Percentiles rank a stretch among this genome's conserved stretches.
Evolutionary conservation across 306 rosid species (phyloP).

Genomic region (Lithocarpus polystachyus): DNA sequence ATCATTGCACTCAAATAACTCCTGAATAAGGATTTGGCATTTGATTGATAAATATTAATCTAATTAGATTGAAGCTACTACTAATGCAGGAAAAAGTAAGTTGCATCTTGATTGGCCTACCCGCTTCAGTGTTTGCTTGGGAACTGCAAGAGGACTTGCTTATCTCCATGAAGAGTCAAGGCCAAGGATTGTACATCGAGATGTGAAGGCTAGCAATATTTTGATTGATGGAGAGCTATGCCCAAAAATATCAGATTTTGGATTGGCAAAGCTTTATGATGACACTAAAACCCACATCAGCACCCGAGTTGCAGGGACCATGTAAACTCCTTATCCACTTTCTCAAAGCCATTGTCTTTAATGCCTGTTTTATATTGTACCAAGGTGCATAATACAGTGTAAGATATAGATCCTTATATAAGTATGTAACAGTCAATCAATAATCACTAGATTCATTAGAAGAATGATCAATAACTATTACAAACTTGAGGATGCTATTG

Average conservation of each 20-base stretch:
- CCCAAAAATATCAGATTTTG: conserved; percentile 81
- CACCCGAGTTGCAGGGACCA: conserved; percentile 68
- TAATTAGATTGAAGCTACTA: too few species aligned
- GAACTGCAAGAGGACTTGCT: conserved; percentile 66
- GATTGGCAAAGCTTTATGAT: conserved; percentile 74
- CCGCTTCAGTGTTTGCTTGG: conserved; percentile 62
- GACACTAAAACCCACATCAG: conserved; percentile 73
- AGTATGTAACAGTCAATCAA: too few species aligned
- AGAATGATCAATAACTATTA: too few species aligned
- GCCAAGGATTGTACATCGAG: conserved; percentile 69
- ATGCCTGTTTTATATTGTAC: too few species aligned
- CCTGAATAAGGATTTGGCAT: too few species aligned
- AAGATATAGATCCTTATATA: too few species aligned
- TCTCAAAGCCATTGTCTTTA: too few species aligned
- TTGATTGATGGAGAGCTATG: conserved; percentile 54
- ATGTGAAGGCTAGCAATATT: conserved; percentile 81
- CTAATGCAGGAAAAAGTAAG: conserved; percentile 32
- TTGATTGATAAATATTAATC: too few species aligned
- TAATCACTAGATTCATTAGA: too few species aligned
- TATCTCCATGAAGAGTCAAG: conserved; percentile 76
- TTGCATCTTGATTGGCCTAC: conserved; percentile 57
- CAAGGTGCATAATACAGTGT: too few species aligned
- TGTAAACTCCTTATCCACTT: conserved; percentile 33
- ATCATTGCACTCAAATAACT: too few species aligned
- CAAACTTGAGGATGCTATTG: too few species aligned